Evolutionary conservation across 2,329 filamentous ascomycete genomes (phyloP), one percentile per base, ranked within the genome.

Genomic region (Alternaria hordeiaustralica): DNA sequence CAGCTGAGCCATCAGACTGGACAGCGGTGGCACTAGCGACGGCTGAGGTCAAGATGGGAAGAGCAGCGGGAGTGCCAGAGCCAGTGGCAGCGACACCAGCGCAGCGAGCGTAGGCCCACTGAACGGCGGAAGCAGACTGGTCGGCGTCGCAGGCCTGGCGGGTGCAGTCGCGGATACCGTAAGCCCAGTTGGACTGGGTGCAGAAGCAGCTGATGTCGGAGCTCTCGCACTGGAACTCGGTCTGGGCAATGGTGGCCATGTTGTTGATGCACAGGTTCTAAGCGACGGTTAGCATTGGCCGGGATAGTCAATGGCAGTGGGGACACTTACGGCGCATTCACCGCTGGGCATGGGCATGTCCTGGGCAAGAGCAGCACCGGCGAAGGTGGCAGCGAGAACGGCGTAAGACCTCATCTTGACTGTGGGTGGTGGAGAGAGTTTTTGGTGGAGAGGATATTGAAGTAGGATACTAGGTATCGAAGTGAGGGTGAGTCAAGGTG

Each of bases 101-200:
- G 66, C 80, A 82, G 70, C 74, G 77, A 55, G 60, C 59, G 41
- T 68, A 68, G 36, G 80, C 80, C 64, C 71, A 81, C 46, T 71
- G 33, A 54, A 80, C 73, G 61, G 79, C 78, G 12, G 63, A 51
- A 55, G 60, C 66, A 49, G 78, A 74, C 36, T 77, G 68, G 1
- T 61, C 64, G 8, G 60, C 55, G 53, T 62, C 53, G 67, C 83
- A 84, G 33, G 80, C 80, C 68, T 81, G 75, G 60, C 72, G 79
- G 60, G 82, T 76, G 76, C 83, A 85, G 71, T 85, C 83, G 62
- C 83, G 82, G 54, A 85, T 74, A 63, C 83, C 84, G 60, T 81
- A 83, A 61, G 76, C 78, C 66, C 84, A 85, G 77, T 83, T 73
- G 36, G 62, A 63, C 59, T 83, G 77, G n/a, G 63, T 68, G 79